Evolutionary conservation across 208 protist species (phyloP).

Genomic region (Acanthamoeba castellanii): DNA sequence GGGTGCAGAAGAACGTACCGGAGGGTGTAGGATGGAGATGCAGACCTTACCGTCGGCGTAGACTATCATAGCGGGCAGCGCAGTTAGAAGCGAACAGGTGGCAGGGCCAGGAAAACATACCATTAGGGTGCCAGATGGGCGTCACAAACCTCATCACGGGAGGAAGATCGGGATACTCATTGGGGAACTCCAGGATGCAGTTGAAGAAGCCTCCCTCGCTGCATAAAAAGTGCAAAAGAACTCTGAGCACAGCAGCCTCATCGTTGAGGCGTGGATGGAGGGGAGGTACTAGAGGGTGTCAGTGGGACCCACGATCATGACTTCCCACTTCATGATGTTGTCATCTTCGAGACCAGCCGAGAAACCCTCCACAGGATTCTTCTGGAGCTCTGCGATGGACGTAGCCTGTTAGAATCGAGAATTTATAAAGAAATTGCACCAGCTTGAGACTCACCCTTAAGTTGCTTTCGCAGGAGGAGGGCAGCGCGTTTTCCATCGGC

Average conservation of each 20-base stretch:
- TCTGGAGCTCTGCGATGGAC: slow-evolving; percentile 82
- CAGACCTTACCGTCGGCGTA: slow-evolving; percentile 91
- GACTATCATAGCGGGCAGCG: slow-evolving; percentile 76
- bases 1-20: slow-evolving; percentile 80
- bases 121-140: slow-evolving; percentile 93
- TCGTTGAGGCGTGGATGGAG: neutral
- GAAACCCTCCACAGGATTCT: slow-evolving; percentile 90
- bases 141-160: slow-evolving; percentile 91
- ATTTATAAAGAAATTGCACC: neutral
- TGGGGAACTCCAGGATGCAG: slow-evolving; percentile 85
- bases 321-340: slow-evolving; percentile 92
- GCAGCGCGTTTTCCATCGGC: slow-evolving; percentile 65
- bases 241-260: neutral
- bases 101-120: slow-evolving; percentile 72
- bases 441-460: slow-evolving; percentile 26
- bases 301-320: slow-evolving; percentile 91
- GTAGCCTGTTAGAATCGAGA: neutral
- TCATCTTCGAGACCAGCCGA: slow-evolving; percentile 90
- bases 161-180: slow-evolving; percentile 88
- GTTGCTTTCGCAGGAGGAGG: slow-evolving; percentile 69
- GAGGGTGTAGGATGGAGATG: slow-evolving; percentile 92
- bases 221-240: slow-evolving; percentile 8
- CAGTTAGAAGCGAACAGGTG: slow-evolving; percentile 1
- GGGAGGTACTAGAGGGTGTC: slow-evolving; percentile 89
- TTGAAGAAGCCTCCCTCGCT: slow-evolving; percentile 91